Percentiles rank a stretch among this genome's conserved stretches.
phyloP scores from a whole-genome alignment of 257 asterid species.

The Cinchona pubescens region DNA sequence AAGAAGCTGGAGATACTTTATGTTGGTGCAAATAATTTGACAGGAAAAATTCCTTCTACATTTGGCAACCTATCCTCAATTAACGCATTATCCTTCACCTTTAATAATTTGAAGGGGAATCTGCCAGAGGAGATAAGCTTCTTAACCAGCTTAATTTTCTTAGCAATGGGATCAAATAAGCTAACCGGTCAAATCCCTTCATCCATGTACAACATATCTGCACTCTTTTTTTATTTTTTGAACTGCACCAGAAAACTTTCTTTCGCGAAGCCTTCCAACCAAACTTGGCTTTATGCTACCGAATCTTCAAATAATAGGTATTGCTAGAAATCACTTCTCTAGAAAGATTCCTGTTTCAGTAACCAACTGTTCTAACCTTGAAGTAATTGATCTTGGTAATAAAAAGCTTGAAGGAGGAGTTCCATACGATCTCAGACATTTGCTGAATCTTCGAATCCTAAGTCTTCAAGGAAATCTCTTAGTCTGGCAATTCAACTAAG shows the following conservation, averaged over 20 bases:
- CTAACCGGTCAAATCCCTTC: conserved; percentile 27
- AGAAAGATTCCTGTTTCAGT: conserved; percentile 2
- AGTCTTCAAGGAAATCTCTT: conserved; percentile 5
- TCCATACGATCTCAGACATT: conserved; percentile 23
- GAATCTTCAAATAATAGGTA: neutral
- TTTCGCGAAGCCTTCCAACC: conserved; percentile 25
- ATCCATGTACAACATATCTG: conserved; percentile 27
- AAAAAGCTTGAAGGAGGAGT: conserved; percentile 30
- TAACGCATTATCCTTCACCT: neutral
- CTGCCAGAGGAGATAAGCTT: conserved; percentile 30
- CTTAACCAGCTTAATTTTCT: conserved; percentile 9
- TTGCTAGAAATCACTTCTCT: neutral
- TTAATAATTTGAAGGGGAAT: conserved; percentile 25
- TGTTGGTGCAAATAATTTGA: conserved; percentile 19
- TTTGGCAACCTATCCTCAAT: conserved; percentile 31
- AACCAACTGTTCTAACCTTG: neutral
- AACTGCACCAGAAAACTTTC: conserved; percentile 2
- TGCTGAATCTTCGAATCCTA: conserved; percentile 2
- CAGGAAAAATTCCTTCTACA: conserved; percentile 29
- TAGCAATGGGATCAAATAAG: conserved; percentile 16
- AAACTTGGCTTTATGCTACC: conserved; percentile 20
- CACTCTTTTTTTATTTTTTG: neutral
- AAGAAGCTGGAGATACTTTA: conserved; percentile 18
- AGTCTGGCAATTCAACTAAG: conserved; percentile 1
- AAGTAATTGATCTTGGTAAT: neutral